Evolutionary conservation across 2,329 filamentous ascomycete species (phyloP), one percentile per base, ranked within the genome.

Genomic region (Monosporascus cannonballus): DNA sequence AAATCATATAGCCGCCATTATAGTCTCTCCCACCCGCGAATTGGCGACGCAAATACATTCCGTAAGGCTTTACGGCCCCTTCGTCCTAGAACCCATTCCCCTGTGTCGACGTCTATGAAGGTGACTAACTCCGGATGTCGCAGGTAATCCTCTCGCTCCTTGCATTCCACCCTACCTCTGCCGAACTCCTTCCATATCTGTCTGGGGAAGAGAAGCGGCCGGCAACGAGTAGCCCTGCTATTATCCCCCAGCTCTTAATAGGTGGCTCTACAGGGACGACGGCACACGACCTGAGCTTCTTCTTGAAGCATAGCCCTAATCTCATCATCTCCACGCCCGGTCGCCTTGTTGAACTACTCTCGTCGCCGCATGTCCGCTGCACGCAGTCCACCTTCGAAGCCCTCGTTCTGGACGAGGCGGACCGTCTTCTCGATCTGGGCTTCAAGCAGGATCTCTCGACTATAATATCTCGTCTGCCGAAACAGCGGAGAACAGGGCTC

Each of bases 21-120:
- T 99, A 62, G 85, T 99, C 55, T 93, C 92, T 17, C 94, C 94
- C 1, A 99, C 90, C 2, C 85, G 94, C 71, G 94, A 99, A 72
- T 79, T 99, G 49, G 93, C 94, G 1, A 84, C 84, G 1, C 94
- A 99, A 69, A 97, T 97, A 51, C 83, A 46, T 24, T 46, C 24
- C 18, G 42, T 46, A 46, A 46, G 42, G 2, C 24, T 46, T 46
- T 44, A 96, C 66, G 80, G 86, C 48, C 91, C 96, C 2, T 77
- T 96, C 5, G 66, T 83, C 11, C 1, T 30, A 34, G 30, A 34
- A 5, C 11, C 11, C 30, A 34, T 34, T 34, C 30, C 30, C 4
- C 3, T 14, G 30, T 34, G 4, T 34, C 30, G 30, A 4, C 14
- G 30, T 34, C 30, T 9, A 41, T 18, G 38, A 14, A 14, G 7